phyloP scores from a whole-genome alignment of 2,329 filamentous ascomycete genomes.

The Falciphora oryzae region DNA sequence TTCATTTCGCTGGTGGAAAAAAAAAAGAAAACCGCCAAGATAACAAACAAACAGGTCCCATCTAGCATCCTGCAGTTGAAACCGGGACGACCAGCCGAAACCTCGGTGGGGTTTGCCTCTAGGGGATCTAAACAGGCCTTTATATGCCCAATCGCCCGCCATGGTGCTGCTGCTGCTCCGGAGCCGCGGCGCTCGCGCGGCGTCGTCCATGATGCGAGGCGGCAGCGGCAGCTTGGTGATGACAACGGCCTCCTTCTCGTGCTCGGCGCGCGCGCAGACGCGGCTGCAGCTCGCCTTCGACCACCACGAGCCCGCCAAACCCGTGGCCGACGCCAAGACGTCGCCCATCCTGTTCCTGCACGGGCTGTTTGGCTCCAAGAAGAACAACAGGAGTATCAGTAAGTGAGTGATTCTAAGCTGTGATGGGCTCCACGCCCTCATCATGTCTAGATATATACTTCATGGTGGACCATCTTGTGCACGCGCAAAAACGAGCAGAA shows the following conservation, averaged over 20 bases:
- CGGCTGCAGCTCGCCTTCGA: slow-evolving; percentile 53
- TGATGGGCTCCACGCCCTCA: too few relatives aligned
- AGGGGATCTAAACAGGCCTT: too few relatives aligned
- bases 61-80: not conserved
- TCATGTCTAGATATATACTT: too few relatives aligned
- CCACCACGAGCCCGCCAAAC: slow-evolving; percentile 53
- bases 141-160: not conserved
- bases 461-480: too few relatives aligned
- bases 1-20: not conserved
- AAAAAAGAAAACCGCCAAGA: not conserved
- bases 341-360: slow-evolving; percentile 81
- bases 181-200: too few relatives aligned
- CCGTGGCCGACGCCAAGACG: slow-evolving; percentile 34
- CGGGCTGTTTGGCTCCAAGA: slow-evolving; percentile 90
- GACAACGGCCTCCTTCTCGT: not conserved
- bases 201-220: too few relatives aligned
- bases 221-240: too few relatives aligned
- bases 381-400: slow-evolving; percentile 91
- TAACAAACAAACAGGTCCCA: not conserved
- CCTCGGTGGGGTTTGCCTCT: too few relatives aligned
- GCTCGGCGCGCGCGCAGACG: not conserved
- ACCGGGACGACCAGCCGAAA: too few relatives aligned
- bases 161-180: not conserved
- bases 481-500: not conserved
- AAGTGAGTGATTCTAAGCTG: slow-evolving; percentile 55